phyloP scores from a whole-genome alignment of 371 early-diverging fungal species.

The Apophysomyces sp. region DNA sequence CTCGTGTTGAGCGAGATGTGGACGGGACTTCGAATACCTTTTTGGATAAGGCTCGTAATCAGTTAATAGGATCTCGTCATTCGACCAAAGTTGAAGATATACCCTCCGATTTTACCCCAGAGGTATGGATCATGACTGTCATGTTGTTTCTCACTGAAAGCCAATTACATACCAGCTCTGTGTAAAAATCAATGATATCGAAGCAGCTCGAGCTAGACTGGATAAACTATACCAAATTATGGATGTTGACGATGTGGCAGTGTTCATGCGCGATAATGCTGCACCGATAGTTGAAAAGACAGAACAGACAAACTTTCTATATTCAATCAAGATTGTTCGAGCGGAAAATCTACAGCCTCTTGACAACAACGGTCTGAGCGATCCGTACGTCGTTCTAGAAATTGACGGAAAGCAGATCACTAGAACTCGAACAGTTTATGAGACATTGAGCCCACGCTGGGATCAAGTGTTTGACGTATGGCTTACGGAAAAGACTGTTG shows the following conservation, averaged over 20 bases:
- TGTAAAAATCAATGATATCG: conserved; percentile 57
- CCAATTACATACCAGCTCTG: conserved; percentile 34
- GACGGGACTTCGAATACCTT: neutral
- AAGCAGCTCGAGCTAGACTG: conserved; percentile 50
- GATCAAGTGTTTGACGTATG: conserved; percentile 77
- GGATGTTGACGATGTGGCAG: conserved; percentile 49
- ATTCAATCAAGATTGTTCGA: conserved; percentile 45
- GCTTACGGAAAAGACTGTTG: conserved; percentile 42
- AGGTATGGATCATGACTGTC: conserved; percentile 21
- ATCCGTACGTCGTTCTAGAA: conserved; percentile 68
- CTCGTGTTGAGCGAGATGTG: neutral
- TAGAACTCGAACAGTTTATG: conserved; percentile 57
- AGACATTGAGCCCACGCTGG: conserved; percentile 80
- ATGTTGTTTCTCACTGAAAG: neutral
- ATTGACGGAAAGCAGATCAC: conserved; percentile 44
- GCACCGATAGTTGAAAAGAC: conserved; percentile 12
- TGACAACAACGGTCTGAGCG: conserved; percentile 51
- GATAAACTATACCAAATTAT: conserved; percentile 53
- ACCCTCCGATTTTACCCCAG: conserved; percentile 45
- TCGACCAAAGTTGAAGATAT: conserved; percentile 19
- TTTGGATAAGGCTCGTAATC: conserved; percentile 20
- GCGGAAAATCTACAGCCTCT: conserved; percentile 42
- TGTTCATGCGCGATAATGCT: conserved; percentile 23
- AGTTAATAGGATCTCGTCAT: conserved; percentile 15
- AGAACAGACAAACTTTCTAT: conserved; percentile 21